phyloP scores from a whole-genome alignment of 495 filamentous ascomycete species.

The Lasiosphaeria ovina region DNA sequence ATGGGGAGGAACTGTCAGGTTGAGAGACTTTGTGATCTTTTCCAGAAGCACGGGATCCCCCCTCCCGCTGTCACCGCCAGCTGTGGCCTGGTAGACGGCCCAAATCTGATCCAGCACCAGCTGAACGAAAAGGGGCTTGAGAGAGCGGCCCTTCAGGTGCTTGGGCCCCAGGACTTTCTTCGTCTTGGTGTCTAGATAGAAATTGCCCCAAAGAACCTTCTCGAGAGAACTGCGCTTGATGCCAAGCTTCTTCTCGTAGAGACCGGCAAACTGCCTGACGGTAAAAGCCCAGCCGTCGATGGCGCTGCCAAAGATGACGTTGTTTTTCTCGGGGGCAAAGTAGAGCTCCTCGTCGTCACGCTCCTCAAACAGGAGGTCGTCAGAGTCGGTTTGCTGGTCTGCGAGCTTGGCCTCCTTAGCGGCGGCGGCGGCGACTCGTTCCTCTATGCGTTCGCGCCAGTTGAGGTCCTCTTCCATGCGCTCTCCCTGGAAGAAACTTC shows the following conservation, averaged over 20 bases:
- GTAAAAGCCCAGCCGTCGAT: slow-evolving; percentile 99
- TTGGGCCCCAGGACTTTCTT: slow-evolving; percentile 88
- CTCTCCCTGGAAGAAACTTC: slow-evolving; percentile 96
- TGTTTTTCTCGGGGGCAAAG: slow-evolving; percentile 96
- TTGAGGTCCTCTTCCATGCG: slow-evolving; percentile 98
- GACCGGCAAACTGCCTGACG: slow-evolving; percentile 82
- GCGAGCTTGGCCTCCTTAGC: slow-evolving; percentile 47
- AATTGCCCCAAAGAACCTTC: slow-evolving; percentile 96
- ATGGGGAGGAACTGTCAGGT: slow-evolving; percentile 77
- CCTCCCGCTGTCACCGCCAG: slow-evolving; percentile 74
- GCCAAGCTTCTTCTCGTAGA: slow-evolving; percentile 96
- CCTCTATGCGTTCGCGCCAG: slow-evolving; percentile 92
- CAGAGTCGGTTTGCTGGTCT: slow-evolving; percentile 49
- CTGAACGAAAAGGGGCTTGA: slow-evolving; percentile 98
- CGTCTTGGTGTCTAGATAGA: slow-evolving; percentile 94
- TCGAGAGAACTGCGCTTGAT: slow-evolving; percentile 89
- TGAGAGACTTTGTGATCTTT: slow-evolving; percentile 91
- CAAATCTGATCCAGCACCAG: slow-evolving; percentile 94
- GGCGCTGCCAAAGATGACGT: slow-evolving; percentile 97
- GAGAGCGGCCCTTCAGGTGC: slow-evolving; percentile 83
- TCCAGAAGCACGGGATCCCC: slow-evolving; percentile 81
- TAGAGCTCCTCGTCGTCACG: slow-evolving; percentile 96
- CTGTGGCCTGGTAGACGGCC: slow-evolving; percentile 93
- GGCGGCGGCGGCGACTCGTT: slow-evolving; percentile 63
- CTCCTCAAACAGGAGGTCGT: slow-evolving; percentile 76